A percentile compares a stretch with the other conserved stretches of the same genome.
These are phyloP conservation scores for Sclerotinia subarctica DNA, from an alignment of 2,329 filamentous ascomycete genomes.

Conservation along the genomic window DNA sequence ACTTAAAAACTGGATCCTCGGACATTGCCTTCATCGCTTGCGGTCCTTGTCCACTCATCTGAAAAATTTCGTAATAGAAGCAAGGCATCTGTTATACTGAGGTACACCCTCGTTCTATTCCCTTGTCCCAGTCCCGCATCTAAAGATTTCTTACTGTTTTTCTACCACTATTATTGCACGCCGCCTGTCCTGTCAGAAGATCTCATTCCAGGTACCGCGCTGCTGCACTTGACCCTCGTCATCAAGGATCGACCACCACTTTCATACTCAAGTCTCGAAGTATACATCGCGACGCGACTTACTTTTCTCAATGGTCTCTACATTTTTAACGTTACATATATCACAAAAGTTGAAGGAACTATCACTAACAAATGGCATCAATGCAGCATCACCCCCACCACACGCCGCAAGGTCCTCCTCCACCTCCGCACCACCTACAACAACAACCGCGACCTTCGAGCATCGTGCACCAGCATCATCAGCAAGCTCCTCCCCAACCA, in stretches of 20 bases:
- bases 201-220: conserved; percentile 33
- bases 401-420: conserved; percentile 65
- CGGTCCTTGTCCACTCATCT: conserved; percentile 29
- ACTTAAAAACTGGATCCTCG: conserved; percentile 34
- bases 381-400: conserved; percentile 73
- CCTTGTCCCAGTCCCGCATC: conserved; percentile 31
- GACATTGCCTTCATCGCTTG: conserved; percentile 37
- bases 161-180: conserved; percentile 27
- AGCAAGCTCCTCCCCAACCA: conserved; percentile 57
- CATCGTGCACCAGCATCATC: conserved; percentile 68
- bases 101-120: conserved; percentile 38
- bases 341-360: conserved; percentile 23
- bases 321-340: conserved; percentile 32
- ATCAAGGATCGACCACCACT: conserved; percentile 35
- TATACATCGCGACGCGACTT: conserved; percentile 38
- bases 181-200: conserved; percentile 32
- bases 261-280: conserved; percentile 35
- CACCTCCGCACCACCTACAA: conserved; percentile 56
- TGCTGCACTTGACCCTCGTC: conserved; percentile 38
- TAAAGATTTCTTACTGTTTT: conserved; percentile 25
- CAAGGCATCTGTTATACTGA: conserved; percentile 38
- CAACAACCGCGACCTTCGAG: conserved; percentile 70
- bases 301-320: conserved; percentile 38
- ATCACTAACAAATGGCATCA: conserved; percentile 33
- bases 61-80: conserved; percentile 35